Conservation (phyloP, 202 grass and related monocot genomes). For the Carex arenaria region DNA sequence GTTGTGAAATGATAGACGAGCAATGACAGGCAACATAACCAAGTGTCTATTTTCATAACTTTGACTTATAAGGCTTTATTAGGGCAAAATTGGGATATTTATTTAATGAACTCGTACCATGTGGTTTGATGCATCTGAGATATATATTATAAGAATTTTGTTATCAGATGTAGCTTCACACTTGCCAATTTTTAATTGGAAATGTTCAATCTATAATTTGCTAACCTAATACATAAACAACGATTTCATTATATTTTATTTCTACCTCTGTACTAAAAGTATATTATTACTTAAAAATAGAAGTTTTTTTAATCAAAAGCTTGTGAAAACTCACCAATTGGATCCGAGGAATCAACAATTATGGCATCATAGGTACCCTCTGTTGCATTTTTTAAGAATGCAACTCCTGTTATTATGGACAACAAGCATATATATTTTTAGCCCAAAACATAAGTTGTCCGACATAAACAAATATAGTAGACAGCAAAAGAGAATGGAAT, state of each 20-base stretch:
- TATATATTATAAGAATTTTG: neutral
- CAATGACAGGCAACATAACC: neutral
- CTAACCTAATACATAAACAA: neutral
- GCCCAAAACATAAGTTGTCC: neutral
- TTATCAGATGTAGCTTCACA: neutral
- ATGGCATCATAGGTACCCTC: conserved; percentile 91
- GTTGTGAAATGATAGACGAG: neutral
- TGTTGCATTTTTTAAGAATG: conserved; percentile 63
- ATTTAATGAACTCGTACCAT: neutral
- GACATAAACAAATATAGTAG: neutral
- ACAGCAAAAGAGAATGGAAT: conserved; percentile 5
- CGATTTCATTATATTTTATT: neutral
- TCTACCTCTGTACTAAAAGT: neutral
- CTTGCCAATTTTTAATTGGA: neutral
- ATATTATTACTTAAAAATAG: neutral
- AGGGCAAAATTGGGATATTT: neutral
- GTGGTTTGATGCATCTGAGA: neutral
- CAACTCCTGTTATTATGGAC: conserved; percentile 44
- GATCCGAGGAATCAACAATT: conserved; percentile 94
- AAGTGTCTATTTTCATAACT: neutral
- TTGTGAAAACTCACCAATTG: conserved; percentile 41
- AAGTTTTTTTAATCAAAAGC: neutral
- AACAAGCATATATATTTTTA: neutral
- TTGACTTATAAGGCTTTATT: neutral
- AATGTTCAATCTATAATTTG: neutral